Evolutionary conservation across 2,329 filamentous ascomycete species (phyloP).

Genomic region (Sarocladium brachiariae): DNA sequence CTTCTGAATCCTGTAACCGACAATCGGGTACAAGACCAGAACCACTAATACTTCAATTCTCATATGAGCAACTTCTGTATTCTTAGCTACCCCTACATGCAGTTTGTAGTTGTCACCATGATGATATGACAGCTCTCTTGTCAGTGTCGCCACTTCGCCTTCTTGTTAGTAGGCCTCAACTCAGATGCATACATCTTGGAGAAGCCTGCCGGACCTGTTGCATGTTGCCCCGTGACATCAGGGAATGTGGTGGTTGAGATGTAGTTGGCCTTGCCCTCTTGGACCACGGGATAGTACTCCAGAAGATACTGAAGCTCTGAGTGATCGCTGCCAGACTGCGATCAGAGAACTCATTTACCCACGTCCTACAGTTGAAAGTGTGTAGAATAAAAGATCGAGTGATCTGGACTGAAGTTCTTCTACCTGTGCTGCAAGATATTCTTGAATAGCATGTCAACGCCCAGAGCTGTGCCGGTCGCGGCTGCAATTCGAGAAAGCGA

Average conservation of each 20-base stretch:
- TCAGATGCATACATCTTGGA: conserved; percentile 43
- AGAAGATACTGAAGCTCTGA: conserved; percentile 41
- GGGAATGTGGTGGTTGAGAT: conserved; percentile 43
- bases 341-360: conserved; percentile 7
- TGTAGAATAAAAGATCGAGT: background rate
- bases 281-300: conserved; percentile 45
- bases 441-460: conserved; percentile 24
- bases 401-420: background rate
- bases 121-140: no score
- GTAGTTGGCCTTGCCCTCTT: conserved; percentile 48
- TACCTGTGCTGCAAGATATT: conserved; percentile 36
- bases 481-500: background rate
- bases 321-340: conserved; percentile 16
- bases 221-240: conserved; percentile 38
- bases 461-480: background rate
- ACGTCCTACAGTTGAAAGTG: background rate
- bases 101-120: no score
- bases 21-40: no score
- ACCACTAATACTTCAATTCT: no score
- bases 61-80: no score
- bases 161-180: no score
- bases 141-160: no score
- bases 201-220: conserved; percentile 40
- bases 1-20: no score
- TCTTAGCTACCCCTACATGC: no score